A percentile compares a stretch with the other conserved stretches of the same genome.
Evolutionary conservation across 2,329 filamentous ascomycete genomes (phyloP).

Genomic region (Penicillium sp.): DNA sequence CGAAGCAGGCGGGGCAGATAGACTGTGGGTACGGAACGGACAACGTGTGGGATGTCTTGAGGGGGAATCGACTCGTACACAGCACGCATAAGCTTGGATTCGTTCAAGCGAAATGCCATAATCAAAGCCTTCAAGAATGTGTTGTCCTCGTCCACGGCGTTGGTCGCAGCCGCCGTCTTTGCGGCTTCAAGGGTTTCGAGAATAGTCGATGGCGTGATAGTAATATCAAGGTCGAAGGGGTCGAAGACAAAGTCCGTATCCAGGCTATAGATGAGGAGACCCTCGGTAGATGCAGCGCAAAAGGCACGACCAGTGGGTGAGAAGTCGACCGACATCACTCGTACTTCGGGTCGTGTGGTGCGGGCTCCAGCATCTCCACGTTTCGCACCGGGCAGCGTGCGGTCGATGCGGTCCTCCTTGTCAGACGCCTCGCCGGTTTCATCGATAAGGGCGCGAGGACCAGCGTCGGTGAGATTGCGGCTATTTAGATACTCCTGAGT

Average conservation of each 20-base stretch:
- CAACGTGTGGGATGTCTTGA: constrained; percentile 68
- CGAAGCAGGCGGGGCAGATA: constrained; percentile 82
- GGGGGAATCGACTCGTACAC: constrained; percentile 82
- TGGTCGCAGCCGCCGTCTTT: constrained; percentile 29
- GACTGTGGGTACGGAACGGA: constrained; percentile 72
- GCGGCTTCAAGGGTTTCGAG: constrained; percentile 61
- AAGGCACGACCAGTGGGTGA: constrained; percentile 85
- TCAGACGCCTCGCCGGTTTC: constrained; percentile 85
- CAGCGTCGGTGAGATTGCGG: constrained; percentile 83
- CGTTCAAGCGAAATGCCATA: constrained; percentile 96
- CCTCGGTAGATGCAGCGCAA: constrained; percentile 92
- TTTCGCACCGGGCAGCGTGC: constrained; percentile 75
- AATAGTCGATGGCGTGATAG: constrained; percentile 83
- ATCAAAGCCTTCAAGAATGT: constrained; percentile 81
- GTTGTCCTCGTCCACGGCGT: constrained; percentile 65
- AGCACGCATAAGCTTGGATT: constrained; percentile 70
- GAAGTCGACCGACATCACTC: constrained; percentile 79
- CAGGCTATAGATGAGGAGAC: constrained; percentile 85
- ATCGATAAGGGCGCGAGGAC: constrained; percentile 78
- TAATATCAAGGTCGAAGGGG: constrained; percentile 91
- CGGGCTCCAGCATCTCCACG: constrained; percentile 79
- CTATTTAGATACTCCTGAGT: constrained; percentile 98
- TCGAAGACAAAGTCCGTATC: constrained; percentile 84
- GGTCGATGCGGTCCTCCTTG: constrained; percentile 76
- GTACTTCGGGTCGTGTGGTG: constrained; percentile 72